Evolutionary conservation across 352 stramenopile species (phyloP), one percentile per base, ranked within the genome.

Genomic region (Phytopythium kandeliae): DNA sequence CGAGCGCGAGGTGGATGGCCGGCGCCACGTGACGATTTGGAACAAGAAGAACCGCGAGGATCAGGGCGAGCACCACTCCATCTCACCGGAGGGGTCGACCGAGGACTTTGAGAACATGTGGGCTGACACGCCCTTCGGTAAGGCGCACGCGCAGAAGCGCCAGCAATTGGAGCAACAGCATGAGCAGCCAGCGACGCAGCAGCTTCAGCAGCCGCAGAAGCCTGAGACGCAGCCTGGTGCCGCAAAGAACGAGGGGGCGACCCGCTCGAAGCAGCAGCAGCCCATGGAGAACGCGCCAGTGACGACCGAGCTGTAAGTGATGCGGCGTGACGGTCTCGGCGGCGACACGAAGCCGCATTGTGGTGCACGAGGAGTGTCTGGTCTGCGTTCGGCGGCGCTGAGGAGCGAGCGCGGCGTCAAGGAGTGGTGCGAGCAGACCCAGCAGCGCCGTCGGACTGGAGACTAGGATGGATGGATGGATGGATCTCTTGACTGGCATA

Each of bases 21-120:
- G 79, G 41, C 66, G 62, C 6, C n/a, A 92, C 28, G 78, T 85
- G 67, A 86, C 67, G n/a, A 60, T 81, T n/a, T 94, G 84, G 84
- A 85, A 71, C 60, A 78, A 76, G 57, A 66, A 80, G 57, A 49
- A 63, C 54, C 74, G 66, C 49, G 63, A 89, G 24, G 82, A 91
- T 35, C 45, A 86, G 30, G 79, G 82, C 25, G 65, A 87, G 37
- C 71, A 89, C 66, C 57, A 78, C 42, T 72, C 64, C n/a, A 67
- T 84, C 31, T 84, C 70, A 61, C 81, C 73, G 9, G 60, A 80
- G 33, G 66, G 68, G 25, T 69, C 65, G 22, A 15, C 66, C 8
- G 81, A 89, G 8, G 78, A 86, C 34, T 92, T 92, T 46, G 81
- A 92, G 47, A 73, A 72, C 22, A 35, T 86, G n/a, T 92, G 81